A percentile compares a stretch with the other conserved stretches of the same genome.
phyloP scores from a whole-genome alignment of 2,329 filamentous ascomycete species.

The Thielaviopsis ethacetica region DNA sequence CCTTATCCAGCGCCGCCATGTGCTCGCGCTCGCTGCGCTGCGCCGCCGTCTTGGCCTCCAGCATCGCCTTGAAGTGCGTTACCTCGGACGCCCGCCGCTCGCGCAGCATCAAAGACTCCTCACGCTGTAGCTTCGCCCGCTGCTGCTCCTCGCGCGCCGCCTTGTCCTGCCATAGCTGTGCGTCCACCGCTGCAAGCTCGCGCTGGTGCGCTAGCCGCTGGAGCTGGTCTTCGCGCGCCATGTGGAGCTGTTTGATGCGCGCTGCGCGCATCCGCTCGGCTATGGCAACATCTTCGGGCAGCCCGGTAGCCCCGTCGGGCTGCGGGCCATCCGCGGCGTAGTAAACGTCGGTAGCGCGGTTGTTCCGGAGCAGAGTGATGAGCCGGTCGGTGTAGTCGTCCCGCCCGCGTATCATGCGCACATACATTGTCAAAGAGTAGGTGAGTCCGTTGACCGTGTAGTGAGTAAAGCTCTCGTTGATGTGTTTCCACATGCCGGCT shows the following conservation, averaged over 20 bases:
- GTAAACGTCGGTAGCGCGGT: conserved; percentile 35
- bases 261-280: conserved; percentile 35
- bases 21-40: conserved; percentile 16
- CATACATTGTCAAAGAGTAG: conserved; percentile 51
- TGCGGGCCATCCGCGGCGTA: conserved; percentile 37
- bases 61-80: conserved; percentile 21
- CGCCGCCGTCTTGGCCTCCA: conserved; percentile 18
- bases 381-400: conserved; percentile 19
- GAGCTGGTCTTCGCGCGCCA: conserved; percentile 32
- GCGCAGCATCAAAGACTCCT: conserved; percentile 28
- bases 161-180: conserved; percentile 31
- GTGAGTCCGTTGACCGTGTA: conserved; percentile 35
- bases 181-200: conserved; percentile 35
- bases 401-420: conserved; percentile 26
- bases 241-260: conserved; percentile 26
- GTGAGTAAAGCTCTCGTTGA: conserved; percentile 43
- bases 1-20: conserved; percentile 13
- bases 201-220: conserved; percentile 30
- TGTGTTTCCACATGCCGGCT: conserved; percentile 45
- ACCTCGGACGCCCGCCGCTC: conserved; percentile 33
- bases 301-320: conserved; percentile 34
- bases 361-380: conserved; percentile 31
- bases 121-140: conserved; percentile 27
- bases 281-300: conserved; percentile 32
- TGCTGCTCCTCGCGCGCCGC: conserved; percentile 36